These are phyloP conservation scores for Apostasia shenzhenica DNA, from an alignment of 106 monocot species.

Conservation along the genomic window DNA sequence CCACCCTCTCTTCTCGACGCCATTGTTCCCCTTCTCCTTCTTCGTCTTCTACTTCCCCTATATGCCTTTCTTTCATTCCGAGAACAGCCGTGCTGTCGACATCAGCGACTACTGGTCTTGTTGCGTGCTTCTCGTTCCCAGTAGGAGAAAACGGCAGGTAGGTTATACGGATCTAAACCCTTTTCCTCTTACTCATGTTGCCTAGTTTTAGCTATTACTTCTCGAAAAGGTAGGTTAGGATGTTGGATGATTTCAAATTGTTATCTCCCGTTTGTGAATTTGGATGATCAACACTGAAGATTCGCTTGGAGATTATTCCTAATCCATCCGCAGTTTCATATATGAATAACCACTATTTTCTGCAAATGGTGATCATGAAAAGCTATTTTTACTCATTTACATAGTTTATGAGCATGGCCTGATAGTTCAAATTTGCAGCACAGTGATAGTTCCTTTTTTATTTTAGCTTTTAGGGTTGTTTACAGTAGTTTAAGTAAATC, in stretches of 20 bases:
- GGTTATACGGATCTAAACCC: neutral
- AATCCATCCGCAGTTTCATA: neutral
- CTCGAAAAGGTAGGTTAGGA: no score
- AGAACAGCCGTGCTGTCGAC: conserved; percentile 37
- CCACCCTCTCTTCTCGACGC: conserved; percentile 4
- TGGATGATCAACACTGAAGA: neutral
- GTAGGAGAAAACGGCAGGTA: neutral
- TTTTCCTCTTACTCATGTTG: neutral
- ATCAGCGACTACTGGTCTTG: conserved; percentile 58
- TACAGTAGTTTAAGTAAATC: no score
- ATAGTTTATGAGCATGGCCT: no score
- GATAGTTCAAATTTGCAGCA: no score
- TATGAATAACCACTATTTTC: neutral
- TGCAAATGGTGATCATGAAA: no score
- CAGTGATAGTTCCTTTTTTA: no score
- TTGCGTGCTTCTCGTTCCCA: conserved; percentile 26
- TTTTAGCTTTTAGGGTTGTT: no score
- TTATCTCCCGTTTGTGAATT: neutral
- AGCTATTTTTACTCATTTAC: no score
- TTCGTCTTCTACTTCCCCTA: neutral
- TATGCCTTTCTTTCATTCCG: neutral
- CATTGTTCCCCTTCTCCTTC: conserved; percentile 7
- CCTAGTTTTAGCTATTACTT: neutral
- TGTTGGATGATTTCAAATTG: neutral
- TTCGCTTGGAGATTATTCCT: neutral